Percentiles rank a stretch among this genome's conserved stretches.
phyloP scores from a whole-genome alignment of 352 stramenopile genomes.

The Pythium monospermum region DNA sequence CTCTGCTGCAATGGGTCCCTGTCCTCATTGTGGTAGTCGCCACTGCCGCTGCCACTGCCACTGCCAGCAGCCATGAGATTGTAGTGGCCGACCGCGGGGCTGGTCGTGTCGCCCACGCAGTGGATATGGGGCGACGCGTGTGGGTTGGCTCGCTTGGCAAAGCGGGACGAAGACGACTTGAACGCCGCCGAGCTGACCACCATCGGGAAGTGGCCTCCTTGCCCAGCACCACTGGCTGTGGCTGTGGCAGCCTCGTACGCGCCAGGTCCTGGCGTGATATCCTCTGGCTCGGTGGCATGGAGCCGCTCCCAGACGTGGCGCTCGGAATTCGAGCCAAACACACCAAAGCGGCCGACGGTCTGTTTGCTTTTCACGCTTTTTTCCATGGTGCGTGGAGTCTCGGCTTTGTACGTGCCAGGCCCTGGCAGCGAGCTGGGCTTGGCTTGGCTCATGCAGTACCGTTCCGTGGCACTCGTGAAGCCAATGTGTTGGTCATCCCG shows the following conservation, averaged over 20 bases:
- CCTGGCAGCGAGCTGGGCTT: constrained; percentile 35
- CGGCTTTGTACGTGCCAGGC: constrained; percentile 50
- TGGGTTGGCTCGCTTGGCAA: constrained; percentile 32
- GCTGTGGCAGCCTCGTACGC: constrained; percentile 34
- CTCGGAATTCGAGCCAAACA: constrained; percentile 73
- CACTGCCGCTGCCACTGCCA: neutral
- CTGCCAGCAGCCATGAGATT: constrained; percentile 2
- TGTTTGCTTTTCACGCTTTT: constrained; percentile 40
- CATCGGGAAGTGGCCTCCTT: constrained; percentile 31
- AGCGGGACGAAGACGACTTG: constrained; percentile 52
- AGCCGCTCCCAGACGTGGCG: constrained; percentile 64
- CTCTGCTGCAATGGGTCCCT: neutral
- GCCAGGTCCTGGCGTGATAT: constrained; percentile 48
- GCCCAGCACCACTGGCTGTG: no score
- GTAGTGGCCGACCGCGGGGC: constrained; percentile 43
- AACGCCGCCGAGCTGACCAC: constrained; percentile 45
- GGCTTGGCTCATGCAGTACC: constrained; percentile 45
- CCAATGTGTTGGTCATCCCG: constrained; percentile 44
- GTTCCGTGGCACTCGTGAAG: constrained; percentile 63
- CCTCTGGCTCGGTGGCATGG: constrained; percentile 39
- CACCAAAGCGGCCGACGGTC: constrained; percentile 52
- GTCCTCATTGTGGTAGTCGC: neutral
- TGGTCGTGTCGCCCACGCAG: constrained; percentile 38
- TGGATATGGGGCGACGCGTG: constrained; percentile 48
- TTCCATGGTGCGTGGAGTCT: constrained; percentile 59